Percentiles rank a stretch among this genome's conserved stretches.
Evolutionary conservation across 495 filamentous ascomycete genomes (phyloP).

Genomic region (Penicillium ochrochloron): DNA sequence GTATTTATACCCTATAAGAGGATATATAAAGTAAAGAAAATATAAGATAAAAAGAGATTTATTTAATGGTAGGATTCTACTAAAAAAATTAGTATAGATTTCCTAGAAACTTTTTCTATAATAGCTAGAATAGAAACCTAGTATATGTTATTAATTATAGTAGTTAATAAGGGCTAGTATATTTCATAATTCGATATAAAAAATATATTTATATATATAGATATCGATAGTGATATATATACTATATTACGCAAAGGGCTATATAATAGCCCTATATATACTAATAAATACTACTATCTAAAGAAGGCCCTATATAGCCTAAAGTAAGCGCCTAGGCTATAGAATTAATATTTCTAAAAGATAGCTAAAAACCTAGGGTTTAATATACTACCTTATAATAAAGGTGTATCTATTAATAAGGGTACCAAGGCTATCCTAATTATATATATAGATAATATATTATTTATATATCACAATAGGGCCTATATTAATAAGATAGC

Average conservation of each 20-base stretch:
- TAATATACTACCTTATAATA: background rate
- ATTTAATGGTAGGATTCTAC: too few relatives aligned
- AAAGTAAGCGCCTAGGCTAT: too few relatives aligned
- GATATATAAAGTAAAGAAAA: too few relatives aligned
- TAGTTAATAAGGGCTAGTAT: constrained; percentile 1
- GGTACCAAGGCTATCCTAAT: background rate
- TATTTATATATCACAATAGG: background rate
- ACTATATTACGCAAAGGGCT: too few relatives aligned
- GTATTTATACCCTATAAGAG: too few relatives aligned
- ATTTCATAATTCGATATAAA: background rate
- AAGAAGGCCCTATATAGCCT: background rate
- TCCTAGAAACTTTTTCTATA: too few relatives aligned
- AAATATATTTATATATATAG: background rate
- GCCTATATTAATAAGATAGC: too few relatives aligned
- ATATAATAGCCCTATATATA: too few relatives aligned
- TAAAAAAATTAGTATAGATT: too few relatives aligned
- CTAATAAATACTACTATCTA: too few relatives aligned
- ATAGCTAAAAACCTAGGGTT: constrained; percentile 1
- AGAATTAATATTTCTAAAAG: too few relatives aligned
- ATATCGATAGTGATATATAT: background rate
- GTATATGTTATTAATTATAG: background rate
- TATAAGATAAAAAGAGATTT: too few relatives aligned
- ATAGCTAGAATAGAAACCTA: background rate
- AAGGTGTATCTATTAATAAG: background rate
- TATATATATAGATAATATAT: background rate